Evolutionary conservation across 139 green algal genomes (phyloP).

Genomic region (Chlorella sp.): DNA sequence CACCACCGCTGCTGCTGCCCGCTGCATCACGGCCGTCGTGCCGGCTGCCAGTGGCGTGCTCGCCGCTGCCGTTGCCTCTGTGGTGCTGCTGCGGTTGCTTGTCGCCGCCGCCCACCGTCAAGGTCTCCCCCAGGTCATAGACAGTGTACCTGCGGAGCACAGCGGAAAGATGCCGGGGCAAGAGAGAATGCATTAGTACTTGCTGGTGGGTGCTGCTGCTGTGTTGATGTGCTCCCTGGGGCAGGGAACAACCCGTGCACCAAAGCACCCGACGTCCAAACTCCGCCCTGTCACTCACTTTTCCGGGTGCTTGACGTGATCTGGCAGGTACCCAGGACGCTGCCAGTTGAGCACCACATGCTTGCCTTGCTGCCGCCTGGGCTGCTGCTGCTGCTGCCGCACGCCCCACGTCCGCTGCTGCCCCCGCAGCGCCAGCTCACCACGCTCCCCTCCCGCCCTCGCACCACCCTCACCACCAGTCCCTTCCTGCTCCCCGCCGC

Average conservation of each 20-base stretch:
- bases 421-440: too few species aligned
- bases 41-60: neutral
- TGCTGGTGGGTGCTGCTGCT: neutral
- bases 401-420: too few species aligned
- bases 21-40: too few species aligned
- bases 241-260: neutral
- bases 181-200: neutral
- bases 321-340: neutral
- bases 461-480: too few species aligned
- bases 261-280: neutral
- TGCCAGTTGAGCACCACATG: slow-evolving; percentile 5
- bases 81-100: too few species aligned
- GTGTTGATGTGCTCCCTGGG: neutral
- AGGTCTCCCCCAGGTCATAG: slow-evolving; percentile 8
- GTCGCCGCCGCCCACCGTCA: slow-evolving; percentile 6
- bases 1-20: too few species aligned
- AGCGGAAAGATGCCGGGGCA: neutral
- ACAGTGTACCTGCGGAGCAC: slow-evolving; percentile 9
- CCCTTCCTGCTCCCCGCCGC: too few species aligned
- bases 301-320: slow-evolving; percentile 8
- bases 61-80: neutral
- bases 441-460: too few species aligned
- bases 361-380: neutral
- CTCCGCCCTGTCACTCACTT: neutral
- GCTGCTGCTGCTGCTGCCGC: too few species aligned